A percentile compares a stretch with the other conserved stretches of the same genome.
These are phyloP conservation scores for Wickerhamiella kurtzmanii DNA, from an alignment of 805 yeast genomes.

Conservation along the genomic window DNA sequence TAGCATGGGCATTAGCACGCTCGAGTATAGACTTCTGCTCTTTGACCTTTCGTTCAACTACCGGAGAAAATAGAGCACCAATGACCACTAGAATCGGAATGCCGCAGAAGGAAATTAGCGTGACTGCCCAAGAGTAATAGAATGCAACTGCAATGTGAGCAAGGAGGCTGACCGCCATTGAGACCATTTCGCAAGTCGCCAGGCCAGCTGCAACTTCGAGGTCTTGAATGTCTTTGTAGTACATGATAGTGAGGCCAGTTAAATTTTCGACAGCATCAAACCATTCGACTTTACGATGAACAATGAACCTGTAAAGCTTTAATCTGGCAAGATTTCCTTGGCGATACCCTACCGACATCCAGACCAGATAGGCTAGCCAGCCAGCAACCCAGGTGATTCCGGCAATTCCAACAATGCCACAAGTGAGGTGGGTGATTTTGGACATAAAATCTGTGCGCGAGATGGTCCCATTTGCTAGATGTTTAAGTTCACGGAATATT, in stretches of 20 bases:
- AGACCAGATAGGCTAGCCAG: slow-evolving; percentile 44
- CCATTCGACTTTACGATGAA: slow-evolving; percentile 44
- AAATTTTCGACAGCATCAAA: slow-evolving; percentile 43
- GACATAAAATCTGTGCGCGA: slow-evolving; percentile 25
- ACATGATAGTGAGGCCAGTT: slow-evolving; percentile 51
- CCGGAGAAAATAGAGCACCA: slow-evolving; percentile 38
- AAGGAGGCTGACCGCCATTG: slow-evolving; percentile 51
- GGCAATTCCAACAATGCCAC: slow-evolving; percentile 32
- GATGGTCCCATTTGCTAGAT: slow-evolving; percentile 25
- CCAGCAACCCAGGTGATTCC: slow-evolving; percentile 31
- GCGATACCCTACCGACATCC: slow-evolving; percentile 62
- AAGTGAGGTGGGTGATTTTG: slow-evolving; percentile 24
- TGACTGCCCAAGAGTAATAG: slow-evolving; percentile 71
- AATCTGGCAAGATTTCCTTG: slow-evolving; percentile 48
- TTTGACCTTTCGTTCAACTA: slow-evolving; percentile 37
- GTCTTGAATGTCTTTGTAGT: slow-evolving; percentile 30
- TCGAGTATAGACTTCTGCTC: slow-evolving; percentile 46
- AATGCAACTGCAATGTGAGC: slow-evolving; percentile 45
- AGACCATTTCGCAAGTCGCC: slow-evolving; percentile 64
- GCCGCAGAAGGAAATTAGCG: slow-evolving; percentile 61
- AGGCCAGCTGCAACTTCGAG: slow-evolving; percentile 18
- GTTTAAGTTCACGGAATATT: slow-evolving; percentile 37
- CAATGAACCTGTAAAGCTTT: slow-evolving; percentile 31
- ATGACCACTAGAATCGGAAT: slow-evolving; percentile 50
- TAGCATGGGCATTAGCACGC: slow-evolving; percentile 43